These are phyloP conservation scores for Colletotrichum limetticola DNA, from an alignment of 2,329 filamentous ascomycete species.

Conservation along the genomic window DNA sequence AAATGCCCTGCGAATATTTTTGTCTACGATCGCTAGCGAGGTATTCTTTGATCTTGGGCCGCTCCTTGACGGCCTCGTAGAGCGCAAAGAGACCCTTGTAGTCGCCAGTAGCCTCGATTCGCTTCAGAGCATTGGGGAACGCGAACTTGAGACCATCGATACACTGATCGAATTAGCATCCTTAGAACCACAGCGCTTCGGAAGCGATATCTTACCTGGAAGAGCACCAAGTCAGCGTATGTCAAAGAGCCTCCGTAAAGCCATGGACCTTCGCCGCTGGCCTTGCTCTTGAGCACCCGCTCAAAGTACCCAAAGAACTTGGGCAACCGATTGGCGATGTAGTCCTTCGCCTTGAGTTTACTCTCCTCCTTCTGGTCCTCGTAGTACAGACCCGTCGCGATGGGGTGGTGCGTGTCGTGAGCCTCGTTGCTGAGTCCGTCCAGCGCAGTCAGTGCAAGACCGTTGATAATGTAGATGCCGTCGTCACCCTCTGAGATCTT, in stretches of 20 bases:
- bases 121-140: conserved; percentile 74
- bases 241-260: conserved; percentile 73
- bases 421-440: conserved; percentile 77
- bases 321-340: conserved; percentile 70
- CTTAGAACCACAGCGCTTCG: neutral
- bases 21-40: conserved; percentile 72
- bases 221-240: conserved; percentile 79
- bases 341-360: conserved; percentile 66
- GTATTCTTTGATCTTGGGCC: conserved; percentile 75
- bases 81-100: conserved; percentile 72
- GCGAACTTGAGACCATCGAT: conserved; percentile 71
- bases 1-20: conserved; percentile 74
- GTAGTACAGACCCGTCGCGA: conserved; percentile 70
- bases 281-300: conserved; percentile 68
- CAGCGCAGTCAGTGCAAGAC: conserved; percentile 74
- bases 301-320: conserved; percentile 81
- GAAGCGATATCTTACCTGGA: conserved; percentile 65
- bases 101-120: conserved; percentile 63
- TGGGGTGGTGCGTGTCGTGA: conserved; percentile 82
- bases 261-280: conserved; percentile 69
- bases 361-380: conserved; percentile 80
- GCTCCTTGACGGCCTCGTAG: conserved; percentile 70
- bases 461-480: conserved; percentile 69
- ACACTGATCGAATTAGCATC: conserved; percentile 46
- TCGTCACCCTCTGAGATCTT: conserved; percentile 52